Percentiles rank a stretch among this genome's conserved stretches.
Evolutionary conservation across 2,329 filamentous ascomycete species (phyloP).

Genomic region (Fusarium gaditjirri): DNA sequence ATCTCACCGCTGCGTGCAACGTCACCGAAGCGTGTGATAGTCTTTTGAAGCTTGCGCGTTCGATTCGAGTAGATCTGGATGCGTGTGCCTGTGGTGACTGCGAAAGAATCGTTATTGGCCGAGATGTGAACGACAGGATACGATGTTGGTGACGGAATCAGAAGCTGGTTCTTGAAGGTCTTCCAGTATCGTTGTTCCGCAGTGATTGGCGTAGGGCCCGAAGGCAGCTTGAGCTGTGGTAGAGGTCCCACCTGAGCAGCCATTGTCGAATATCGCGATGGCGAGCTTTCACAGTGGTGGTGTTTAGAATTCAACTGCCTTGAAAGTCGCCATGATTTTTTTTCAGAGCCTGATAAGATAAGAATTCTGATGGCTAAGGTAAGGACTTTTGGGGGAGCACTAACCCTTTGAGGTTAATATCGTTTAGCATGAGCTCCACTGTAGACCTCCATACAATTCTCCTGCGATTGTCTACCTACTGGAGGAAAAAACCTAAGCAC

Average conservation of each 20-base stretch:
- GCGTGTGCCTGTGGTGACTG: constrained; percentile 91
- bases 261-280: constrained; percentile 63
- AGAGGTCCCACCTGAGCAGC: constrained; percentile 86
- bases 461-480: neutral
- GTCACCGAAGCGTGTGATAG: constrained; percentile 92
- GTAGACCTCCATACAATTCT: neutral
- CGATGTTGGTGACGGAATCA: constrained; percentile 89
- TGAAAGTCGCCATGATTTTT: constrained; percentile 38
- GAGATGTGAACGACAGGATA: constrained; percentile 93
- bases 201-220: constrained; percentile 83
- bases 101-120: constrained; percentile 80
- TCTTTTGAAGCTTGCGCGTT: constrained; percentile 91
- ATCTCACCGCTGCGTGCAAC: constrained; percentile 91
- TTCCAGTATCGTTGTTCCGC: constrained; percentile 97
- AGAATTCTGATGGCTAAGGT: constrained; percentile 35
- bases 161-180: constrained; percentile 89
- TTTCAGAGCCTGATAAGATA: constrained; percentile 45
- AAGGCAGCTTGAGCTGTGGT: constrained; percentile 82
- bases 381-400: constrained; percentile 11
- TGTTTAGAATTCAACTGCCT: constrained; percentile 18
- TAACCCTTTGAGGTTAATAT: neutral
- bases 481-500: neutral
- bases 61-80: constrained; percentile 94
- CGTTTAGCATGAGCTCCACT: neutral
- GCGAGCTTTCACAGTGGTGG: constrained; percentile 28